Evolutionary conservation across 257 asterid genomes (phyloP).

Genomic region (Thymus mandschuricus): DNA sequence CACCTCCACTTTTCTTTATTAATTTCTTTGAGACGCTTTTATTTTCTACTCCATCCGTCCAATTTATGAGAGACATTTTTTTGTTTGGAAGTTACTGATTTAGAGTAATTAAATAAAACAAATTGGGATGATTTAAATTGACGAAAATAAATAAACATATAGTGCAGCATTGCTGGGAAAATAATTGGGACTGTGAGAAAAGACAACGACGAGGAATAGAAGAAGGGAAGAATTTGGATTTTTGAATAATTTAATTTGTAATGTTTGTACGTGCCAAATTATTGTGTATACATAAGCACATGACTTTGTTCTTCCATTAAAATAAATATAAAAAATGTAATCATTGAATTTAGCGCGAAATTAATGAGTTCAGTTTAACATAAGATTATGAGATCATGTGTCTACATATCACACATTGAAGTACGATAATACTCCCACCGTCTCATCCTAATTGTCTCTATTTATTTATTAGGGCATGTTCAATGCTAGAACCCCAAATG

Average conservation of each 20-base stretch:
- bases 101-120: no score
- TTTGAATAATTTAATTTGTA: slow-evolving; percentile 37
- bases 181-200: neutral
- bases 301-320: slow-evolving; percentile 30
- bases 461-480: no score
- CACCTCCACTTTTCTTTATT: no score
- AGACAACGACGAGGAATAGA: slow-evolving; percentile 28
- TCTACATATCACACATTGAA: neutral
- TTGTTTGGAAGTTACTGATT: no score
- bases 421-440: no score
- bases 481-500: no score
- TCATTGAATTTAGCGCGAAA: neutral
- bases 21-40: no score
- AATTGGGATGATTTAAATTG: neutral
- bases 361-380: neutral
- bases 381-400: slow-evolving; percentile 4
- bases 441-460: no score
- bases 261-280: slow-evolving; percentile 36
- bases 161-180: no score
- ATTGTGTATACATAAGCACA: slow-evolving; percentile 28
- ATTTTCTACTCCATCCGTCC: no score
- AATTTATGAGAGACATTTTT: no score
- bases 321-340: neutral
- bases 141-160: neutral
- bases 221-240: slow-evolving; percentile 26